Evolutionary conservation across 306 rosid genomes (phyloP), one percentile per base, ranked within the genome.

Genomic region (Ammopiptanthus mongolicus): DNA sequence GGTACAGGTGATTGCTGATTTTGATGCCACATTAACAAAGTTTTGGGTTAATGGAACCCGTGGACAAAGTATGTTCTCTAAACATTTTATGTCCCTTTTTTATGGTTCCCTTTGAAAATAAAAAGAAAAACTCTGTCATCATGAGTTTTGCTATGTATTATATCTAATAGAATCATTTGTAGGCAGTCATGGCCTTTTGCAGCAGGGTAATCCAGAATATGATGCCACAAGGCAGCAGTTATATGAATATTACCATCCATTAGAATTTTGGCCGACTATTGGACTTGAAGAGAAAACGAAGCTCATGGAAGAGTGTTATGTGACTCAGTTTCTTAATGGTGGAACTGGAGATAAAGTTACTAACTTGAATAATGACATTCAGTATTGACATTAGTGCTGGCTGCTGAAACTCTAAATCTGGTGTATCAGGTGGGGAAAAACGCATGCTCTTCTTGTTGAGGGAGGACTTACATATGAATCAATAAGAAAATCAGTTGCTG

Each of bases 231-330:
- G 97, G 81, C 85, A 73, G 77, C 84, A 90, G 66, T 82, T 95
- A 42, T 86, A 76, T 79, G 89, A 87, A 2, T 71, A 95, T 69
- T 95, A 95, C 79, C 96, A 90, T 77, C 98, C 97, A 0, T 75
- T 95, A 69, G 98, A 95, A 74, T 95, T 91, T 78, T 90, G 96
- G 0, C 90, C 88, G 11, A 82, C 88, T 25, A 82, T 95, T 71
- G 91, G 88, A 61, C 60, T 85, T 22, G 88, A 91, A 74, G 95
- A 91, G 85, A 95, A 95, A 76, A 86, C 93, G 3, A 88, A 87
- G 86, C 96, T 90, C 80, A 94, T 94, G 98, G 95, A 91, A 86
- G 96, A 91, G 79, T 94, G 98, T 97, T 91, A 79, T 55, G 82
- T 84, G 34, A 68, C 46, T 67, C 60, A n/a, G 22, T 78, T 85